phyloP scores from a whole-genome alignment of 1,284 basidiomycete species.

The Prillingera fragicola region DNA sequence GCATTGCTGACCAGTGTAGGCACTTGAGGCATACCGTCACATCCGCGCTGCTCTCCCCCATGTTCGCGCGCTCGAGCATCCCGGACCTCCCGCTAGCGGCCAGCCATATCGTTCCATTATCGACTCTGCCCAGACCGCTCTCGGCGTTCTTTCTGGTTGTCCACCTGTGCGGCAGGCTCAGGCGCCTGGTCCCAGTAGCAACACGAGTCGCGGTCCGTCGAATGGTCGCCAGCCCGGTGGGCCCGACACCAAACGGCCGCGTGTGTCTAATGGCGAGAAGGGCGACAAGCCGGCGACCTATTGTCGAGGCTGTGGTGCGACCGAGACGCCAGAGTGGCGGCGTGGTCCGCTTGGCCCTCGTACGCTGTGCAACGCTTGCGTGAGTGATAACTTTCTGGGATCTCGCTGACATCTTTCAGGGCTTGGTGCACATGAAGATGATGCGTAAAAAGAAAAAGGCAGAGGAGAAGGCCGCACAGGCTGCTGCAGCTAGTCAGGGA shows the following conservation, averaged over 20 bases:
- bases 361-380: slow-evolving; percentile 48
- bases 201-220: background rate
- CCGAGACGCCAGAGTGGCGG: slow-evolving; percentile 48
- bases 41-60: slow-evolving; percentile 25
- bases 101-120: slow-evolving; percentile 28
- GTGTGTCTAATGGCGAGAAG: slow-evolving; percentile 10
- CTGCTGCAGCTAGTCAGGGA: slow-evolving; percentile 13
- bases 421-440: slow-evolving; percentile 44
- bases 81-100: slow-evolving; percentile 3
- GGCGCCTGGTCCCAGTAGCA: background rate
- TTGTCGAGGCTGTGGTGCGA: slow-evolving; percentile 46
- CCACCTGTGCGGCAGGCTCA: background rate
- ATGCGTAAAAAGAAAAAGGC: slow-evolving; percentile 39
- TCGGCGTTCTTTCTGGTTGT: slow-evolving; percentile 22
- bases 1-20: slow-evolving; percentile 15
- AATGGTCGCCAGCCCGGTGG: background rate
- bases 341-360: slow-evolving; percentile 46
- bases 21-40: slow-evolving; percentile 24
- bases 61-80: slow-evolving; percentile 17
- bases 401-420: slow-evolving; percentile 23
- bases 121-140: slow-evolving; percentile 24
- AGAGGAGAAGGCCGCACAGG: slow-evolving; percentile 34
- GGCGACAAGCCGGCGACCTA: slow-evolving; percentile 27
- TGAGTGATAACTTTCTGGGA: no score
- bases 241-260: slow-evolving; percentile 8